A percentile compares a stretch with the other conserved stretches of the same genome.
These are phyloP conservation scores for Withania somnifera DNA, from an alignment of 305 asterid genomes.

Conservation along the genomic window DNA sequence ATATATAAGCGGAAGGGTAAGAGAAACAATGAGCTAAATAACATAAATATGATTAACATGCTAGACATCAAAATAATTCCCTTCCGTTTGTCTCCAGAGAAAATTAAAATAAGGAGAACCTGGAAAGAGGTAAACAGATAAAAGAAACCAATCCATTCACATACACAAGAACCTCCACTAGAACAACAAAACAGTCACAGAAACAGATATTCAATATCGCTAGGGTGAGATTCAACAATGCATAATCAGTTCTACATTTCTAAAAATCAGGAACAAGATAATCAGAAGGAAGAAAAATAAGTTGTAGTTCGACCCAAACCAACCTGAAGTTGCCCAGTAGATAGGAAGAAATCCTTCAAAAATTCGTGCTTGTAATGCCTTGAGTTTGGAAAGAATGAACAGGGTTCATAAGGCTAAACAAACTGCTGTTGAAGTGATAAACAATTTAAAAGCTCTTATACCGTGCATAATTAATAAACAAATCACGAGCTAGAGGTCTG, in stretches of 20 bases:
- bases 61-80: not conserved
- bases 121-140: not conserved
- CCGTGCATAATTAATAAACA: constrained; percentile 81
- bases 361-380: constrained; percentile 83
- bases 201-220: not conserved
- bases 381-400: constrained; percentile 3
- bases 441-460: constrained; percentile 20
- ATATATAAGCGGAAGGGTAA: not conserved
- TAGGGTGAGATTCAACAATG: not conserved
- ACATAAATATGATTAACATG: not conserved
- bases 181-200: not conserved
- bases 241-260: not conserved
- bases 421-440: not conserved
- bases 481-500: constrained; percentile 86
- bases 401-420: not conserved
- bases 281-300: constrained; percentile 2
- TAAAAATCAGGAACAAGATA: not conserved
- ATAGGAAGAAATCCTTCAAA: constrained; percentile 75
- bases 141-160: not conserved
- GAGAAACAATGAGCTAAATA: not conserved
- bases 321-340: constrained; percentile 93
- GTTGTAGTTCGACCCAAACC: constrained; percentile 9
- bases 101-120: not conserved
- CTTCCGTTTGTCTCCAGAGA: not conserved
- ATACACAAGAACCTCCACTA: not conserved